Conservation (phyloP, 306 rosid genomes). For the Arachis hypogaea region DNA sequence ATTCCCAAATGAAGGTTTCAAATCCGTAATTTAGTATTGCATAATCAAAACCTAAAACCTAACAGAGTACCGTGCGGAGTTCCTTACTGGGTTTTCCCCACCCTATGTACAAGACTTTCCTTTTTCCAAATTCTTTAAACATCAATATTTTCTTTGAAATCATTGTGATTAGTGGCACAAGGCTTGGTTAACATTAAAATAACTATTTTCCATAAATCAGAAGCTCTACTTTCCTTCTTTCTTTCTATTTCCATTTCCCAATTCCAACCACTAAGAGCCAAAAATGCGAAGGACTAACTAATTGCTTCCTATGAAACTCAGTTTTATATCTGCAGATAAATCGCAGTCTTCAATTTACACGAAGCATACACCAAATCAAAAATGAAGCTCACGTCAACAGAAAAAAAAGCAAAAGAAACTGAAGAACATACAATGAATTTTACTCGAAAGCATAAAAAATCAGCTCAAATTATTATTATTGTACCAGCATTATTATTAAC, state of each 20-base stretch:
- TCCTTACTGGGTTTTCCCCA: neutral
- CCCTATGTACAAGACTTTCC: neutral
- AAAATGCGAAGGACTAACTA: neutral
- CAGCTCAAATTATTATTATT: too few relatives aligned
- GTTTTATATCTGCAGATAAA: too few relatives aligned
- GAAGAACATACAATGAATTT: too few relatives aligned
- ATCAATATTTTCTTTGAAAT: neutral
- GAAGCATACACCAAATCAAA: too few relatives aligned
- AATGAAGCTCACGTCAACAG: too few relatives aligned
- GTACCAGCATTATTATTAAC: too few relatives aligned
- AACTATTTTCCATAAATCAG: neutral
- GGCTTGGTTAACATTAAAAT: neutral
- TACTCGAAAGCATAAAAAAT: too few relatives aligned
- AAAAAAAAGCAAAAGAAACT: too few relatives aligned
- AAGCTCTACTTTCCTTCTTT: neutral
- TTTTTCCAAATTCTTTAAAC: constrained; percentile 12
- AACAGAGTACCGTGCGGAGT: neutral
- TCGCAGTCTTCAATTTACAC: too few relatives aligned
- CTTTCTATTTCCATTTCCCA: neutral
- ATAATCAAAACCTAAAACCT: constrained; percentile 1
- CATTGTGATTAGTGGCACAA: neutral
- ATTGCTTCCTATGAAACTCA: neutral
- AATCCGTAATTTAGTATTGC: neutral
- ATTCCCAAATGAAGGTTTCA: neutral
- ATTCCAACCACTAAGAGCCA: neutral